Conservation (phyloP, 1,284 basidiomycete genomes). For the Moesziomyces sp. region DNA sequence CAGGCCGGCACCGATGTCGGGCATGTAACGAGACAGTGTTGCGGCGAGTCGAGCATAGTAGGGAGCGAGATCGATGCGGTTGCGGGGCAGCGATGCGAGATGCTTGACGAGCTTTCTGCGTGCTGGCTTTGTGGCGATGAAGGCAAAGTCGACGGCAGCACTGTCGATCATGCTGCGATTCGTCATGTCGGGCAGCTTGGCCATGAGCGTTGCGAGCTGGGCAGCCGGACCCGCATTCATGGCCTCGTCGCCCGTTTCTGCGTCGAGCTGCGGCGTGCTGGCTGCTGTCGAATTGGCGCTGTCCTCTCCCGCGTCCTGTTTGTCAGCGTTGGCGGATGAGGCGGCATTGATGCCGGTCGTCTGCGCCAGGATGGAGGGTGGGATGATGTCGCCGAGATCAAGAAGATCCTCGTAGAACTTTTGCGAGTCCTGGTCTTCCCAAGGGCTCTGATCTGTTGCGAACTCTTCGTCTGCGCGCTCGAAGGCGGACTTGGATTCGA, state of each 20-base stretch:
- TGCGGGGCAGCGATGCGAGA: conserved; percentile 84
- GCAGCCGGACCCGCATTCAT: conserved; percentile 84
- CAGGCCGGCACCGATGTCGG: conserved; percentile 86
- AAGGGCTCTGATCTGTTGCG: conserved; percentile 76
- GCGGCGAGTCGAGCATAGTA: conserved; percentile 92
- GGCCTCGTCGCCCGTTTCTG: conserved; percentile 39
- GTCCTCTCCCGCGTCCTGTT: conserved; percentile 57
- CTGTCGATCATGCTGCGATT: conserved; percentile 93
- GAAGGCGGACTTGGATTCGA: conserved; percentile 69
- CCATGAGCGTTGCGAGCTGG: conserved; percentile 87
- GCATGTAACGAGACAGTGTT: conserved; percentile 89
- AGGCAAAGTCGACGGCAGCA: conserved; percentile 93
- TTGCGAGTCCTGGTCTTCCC: conserved; percentile 97
- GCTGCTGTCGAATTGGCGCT: conserved; percentile 11
- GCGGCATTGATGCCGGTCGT: conserved; percentile 16
- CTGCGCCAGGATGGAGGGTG: conserved; percentile 80
- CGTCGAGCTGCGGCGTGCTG: conserved; percentile 27
- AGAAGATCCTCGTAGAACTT: conserved; percentile 93
- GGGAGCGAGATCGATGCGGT: conserved; percentile 87
- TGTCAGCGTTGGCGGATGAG: conserved; percentile 72
- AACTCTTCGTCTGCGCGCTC: conserved; percentile 57
- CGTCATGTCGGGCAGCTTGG: conserved; percentile 90
- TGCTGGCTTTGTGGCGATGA: conserved; percentile 93
- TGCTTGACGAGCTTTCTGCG: conserved; percentile 82
- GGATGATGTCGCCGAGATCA: conserved; percentile 90